Evolutionary conservation across 1,139 yeast species (phyloP), one percentile per base, ranked within the genome.

Genomic region (Eremothecium cymbalariae): DNA sequence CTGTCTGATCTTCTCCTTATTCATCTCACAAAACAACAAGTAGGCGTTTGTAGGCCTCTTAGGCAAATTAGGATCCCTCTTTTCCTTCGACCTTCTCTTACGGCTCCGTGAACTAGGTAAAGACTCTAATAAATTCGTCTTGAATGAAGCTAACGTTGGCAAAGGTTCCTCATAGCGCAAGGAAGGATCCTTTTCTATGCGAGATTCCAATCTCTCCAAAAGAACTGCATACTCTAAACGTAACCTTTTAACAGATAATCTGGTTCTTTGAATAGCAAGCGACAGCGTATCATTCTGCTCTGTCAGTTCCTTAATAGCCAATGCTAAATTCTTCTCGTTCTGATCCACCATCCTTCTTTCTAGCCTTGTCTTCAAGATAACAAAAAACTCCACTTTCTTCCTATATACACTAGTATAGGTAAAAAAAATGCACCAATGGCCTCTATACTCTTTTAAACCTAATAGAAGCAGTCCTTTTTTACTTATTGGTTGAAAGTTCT

Each of bases 41-140:
- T 86, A 85, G 7, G 95, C 94, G 57, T 86, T 86, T 4, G 94
- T 81, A 11, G 95, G 95, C 48, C 94, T 69, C 49, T 83, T 83
- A 11, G 96, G 95, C 50, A 80, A 70, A 46, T 76, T 78, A 3
- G 94, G 95, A 55, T 83, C 94, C 50, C 86, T 71, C 14, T 34
- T 34, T 18, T 41, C 64, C 42, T 45, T 53, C 6, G 43, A 46
- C 37, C 41, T 63, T 35, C 47, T 60, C 27, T 53, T 52, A 41
- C 56, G 61, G 28, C 47, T 49, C 40, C 53, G 57, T 32, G 48
- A 42, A 33, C 36, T 48, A 41, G 49, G 41, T 17, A 51, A 53
- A 28, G 46, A 53, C 12, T 44, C 42, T 30, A 54, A 32, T 6
- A 54, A 37, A 32, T 55, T 53, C 19, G 48, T 41, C 35, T 49